Evolutionary conservation across 2,329 filamentous ascomycete species (phyloP).

Genomic region (Chrysoporthe deuterocubensis): DNA sequence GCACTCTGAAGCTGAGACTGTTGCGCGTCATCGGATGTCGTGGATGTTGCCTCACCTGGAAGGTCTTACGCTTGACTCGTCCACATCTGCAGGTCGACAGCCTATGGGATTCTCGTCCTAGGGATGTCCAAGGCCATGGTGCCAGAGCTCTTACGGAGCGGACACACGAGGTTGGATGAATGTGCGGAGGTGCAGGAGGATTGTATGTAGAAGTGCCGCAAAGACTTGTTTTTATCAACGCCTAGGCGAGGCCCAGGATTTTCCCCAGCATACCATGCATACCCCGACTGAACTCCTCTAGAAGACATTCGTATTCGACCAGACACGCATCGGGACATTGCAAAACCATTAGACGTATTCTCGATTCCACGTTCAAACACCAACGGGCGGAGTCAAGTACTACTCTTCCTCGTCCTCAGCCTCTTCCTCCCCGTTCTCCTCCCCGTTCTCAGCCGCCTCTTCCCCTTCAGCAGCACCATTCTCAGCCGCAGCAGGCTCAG

Average conservation of each 20-base stretch:
- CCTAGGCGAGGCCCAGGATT: not conserved
- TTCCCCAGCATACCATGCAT: not conserved
- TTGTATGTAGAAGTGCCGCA: not conserved
- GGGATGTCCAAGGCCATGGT: not conserved
- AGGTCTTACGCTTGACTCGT: not conserved
- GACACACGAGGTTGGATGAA: not conserved
- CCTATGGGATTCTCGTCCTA: not conserved
- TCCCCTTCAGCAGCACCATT: constrained; percentile 32
- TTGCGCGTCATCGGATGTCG: constrained; percentile 16
- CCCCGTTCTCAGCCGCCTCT: constrained; percentile 9
- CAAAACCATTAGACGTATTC: not conserved
- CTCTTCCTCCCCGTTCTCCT: constrained; percentile 20
- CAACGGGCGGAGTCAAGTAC: constrained; percentile 3
- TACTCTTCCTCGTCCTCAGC: constrained; percentile 28
- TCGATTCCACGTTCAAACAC: not conserved
- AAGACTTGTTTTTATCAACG: constrained; percentile 3
- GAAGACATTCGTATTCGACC: not conserved
- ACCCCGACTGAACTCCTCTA: constrained; percentile 10
- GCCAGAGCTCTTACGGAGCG: not conserved
- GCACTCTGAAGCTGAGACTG: no score
- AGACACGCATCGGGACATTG: not conserved
- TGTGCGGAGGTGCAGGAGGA: not conserved
- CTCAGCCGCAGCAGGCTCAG: constrained; percentile 35
- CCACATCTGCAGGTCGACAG: not conserved
- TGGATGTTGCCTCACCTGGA: constrained; percentile 10